phyloP scores from a whole-genome alignment of 352 stramenopile genomes.

The Globisporangium nagaii region DNA sequence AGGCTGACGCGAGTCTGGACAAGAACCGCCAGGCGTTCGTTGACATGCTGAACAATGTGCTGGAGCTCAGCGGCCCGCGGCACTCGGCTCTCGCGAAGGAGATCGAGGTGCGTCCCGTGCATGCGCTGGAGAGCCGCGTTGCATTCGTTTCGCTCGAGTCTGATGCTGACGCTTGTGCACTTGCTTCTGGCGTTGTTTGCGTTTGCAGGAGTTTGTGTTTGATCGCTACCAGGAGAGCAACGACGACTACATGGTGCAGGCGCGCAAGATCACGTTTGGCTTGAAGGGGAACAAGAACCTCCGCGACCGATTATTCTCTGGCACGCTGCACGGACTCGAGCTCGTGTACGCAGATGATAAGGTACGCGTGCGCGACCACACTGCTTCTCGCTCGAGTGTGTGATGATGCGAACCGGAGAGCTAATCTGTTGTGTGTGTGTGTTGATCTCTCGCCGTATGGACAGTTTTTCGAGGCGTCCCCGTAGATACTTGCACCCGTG shows the following conservation, averaged over 20 bases:
- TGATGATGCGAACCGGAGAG: too few relatives aligned
- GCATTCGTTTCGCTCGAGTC: neutral
- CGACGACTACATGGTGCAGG: constrained; percentile 68
- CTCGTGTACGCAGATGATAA: constrained; percentile 67
- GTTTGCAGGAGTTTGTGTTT: constrained; percentile 50
- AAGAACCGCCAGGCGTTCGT: constrained; percentile 55
- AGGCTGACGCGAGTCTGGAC: constrained; percentile 36
- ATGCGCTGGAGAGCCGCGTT: neutral
- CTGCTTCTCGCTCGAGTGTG: too few relatives aligned
- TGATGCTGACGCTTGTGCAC: neutral
- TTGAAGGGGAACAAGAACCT: constrained; percentile 62
- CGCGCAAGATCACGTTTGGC: constrained; percentile 75
- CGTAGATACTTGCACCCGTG: constrained; percentile 5
- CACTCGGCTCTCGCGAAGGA: constrained; percentile 47
- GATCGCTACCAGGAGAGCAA: constrained; percentile 79
- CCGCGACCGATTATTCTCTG: constrained; percentile 58
- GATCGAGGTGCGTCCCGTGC: constrained; percentile 48
- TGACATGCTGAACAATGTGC: constrained; percentile 60
- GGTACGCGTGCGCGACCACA: constrained; percentile 21
- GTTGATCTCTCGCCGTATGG: neutral
- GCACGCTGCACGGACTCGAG: constrained; percentile 60
- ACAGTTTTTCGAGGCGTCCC: constrained; percentile 12
- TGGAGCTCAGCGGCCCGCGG: constrained; percentile 33
- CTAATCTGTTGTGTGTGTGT: too few relatives aligned
- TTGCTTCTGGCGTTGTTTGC: neutral